Percentiles rank a stretch among this genome's conserved stretches.
These are phyloP conservation scores for Boletus holoroseus DNA, from an alignment of 1,284 basidiomycete species.

Conservation along the genomic window DNA sequence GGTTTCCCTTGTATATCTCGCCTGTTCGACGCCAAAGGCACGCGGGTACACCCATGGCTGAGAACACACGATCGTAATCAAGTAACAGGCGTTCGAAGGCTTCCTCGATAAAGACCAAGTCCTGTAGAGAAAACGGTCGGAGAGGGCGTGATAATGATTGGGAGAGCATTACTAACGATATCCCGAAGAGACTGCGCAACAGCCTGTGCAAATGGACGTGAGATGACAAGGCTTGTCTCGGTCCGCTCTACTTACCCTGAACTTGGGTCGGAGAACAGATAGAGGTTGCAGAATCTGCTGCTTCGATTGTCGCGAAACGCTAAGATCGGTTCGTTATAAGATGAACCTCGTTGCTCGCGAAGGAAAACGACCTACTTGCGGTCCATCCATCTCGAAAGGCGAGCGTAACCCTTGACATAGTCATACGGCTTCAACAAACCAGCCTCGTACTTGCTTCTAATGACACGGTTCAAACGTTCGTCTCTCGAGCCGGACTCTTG, in stretches of 20 bases:
- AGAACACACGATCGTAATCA: constrained; percentile 95
- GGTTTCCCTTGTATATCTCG: constrained; percentile 97
- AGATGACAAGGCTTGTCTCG: background rate
- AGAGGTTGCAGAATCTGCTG: constrained; percentile 87
- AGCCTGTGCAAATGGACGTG: constrained; percentile 43
- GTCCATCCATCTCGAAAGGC: constrained; percentile 93
- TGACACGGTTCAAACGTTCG: constrained; percentile 86
- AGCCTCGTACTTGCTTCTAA: constrained; percentile 95
- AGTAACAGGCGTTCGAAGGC: constrained; percentile 93
- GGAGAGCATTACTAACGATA: constrained; percentile 47
- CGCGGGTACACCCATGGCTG: constrained; percentile 92
- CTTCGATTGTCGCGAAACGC: constrained; percentile 84
- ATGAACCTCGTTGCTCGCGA: background rate
- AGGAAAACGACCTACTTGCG: constrained; percentile 54
- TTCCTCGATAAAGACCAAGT: constrained; percentile 97
- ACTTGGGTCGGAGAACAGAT: constrained; percentile 88
- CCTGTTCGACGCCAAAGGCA: constrained; percentile 97
- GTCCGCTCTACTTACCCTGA: constrained; percentile 53
- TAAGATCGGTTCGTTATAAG: constrained; percentile 26
- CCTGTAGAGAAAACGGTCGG: constrained; percentile 39
- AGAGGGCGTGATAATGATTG: background rate
- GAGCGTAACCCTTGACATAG: constrained; percentile 90
- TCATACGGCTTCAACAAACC: constrained; percentile 94
- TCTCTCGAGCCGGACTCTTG: constrained; percentile 89
- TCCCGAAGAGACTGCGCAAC: constrained; percentile 88